Evolutionary conservation across 164 flowering plant genomes (phyloP).

Genomic region (Vitis cinerea): DNA sequence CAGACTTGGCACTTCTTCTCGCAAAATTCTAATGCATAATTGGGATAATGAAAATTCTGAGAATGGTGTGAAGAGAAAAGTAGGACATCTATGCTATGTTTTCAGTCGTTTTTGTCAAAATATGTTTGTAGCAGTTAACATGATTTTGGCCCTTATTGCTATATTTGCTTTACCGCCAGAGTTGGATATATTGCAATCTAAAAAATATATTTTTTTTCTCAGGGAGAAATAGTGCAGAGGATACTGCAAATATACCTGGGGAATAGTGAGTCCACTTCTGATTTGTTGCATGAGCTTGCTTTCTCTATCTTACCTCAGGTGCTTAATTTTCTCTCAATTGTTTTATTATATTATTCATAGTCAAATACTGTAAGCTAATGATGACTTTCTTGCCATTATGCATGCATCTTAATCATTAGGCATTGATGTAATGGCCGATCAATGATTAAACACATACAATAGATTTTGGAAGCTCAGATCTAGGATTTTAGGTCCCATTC

Average conservation of each 20-base stretch:
- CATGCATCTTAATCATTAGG: neutral
- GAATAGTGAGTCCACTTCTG: slow-evolving; percentile 51
- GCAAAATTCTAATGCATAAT: slow-evolving; percentile 49
- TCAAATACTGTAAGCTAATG: neutral
- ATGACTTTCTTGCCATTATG: neutral
- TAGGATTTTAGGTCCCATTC: too few species aligned
- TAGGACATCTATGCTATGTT: slow-evolving; percentile 13
- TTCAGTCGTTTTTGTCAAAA: neutral
- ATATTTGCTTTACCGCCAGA: too few species aligned
- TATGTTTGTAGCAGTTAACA: neutral
- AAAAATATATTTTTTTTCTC: slow-evolving; percentile 7
- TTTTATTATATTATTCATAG: neutral
- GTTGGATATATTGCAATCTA: too few species aligned
- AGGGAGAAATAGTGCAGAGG: slow-evolving; percentile 73
- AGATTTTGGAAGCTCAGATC: too few species aligned
- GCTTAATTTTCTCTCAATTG: neutral
- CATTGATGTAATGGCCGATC: too few species aligned
- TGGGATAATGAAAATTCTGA: slow-evolving; percentile 44
- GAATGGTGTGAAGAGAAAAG: slow-evolving; percentile 52
- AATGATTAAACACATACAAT: too few species aligned
- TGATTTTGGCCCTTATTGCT: too few species aligned
- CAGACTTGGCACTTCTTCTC: slow-evolving; percentile 59
- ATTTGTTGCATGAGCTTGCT: slow-evolving; percentile 63
- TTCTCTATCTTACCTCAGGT: slow-evolving; percentile 76
- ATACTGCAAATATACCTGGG: slow-evolving; percentile 60